Evolutionary conservation across 1,284 basidiomycete genomes (phyloP), one percentile per base, ranked within the genome.

Genomic region (Leccinum fallax): DNA sequence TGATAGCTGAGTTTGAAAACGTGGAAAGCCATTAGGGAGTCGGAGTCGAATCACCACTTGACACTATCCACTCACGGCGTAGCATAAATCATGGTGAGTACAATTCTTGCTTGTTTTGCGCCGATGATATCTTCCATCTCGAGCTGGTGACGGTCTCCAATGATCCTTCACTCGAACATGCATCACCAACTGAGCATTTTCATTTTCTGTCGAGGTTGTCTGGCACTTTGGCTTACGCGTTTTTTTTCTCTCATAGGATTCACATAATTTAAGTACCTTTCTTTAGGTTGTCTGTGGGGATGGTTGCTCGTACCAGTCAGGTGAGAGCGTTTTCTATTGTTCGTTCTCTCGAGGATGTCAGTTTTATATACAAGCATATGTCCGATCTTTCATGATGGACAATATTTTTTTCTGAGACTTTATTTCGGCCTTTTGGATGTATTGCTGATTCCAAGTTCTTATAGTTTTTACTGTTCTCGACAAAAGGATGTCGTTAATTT

Each of bases 131-230:
- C 73, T 79, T 81, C 85, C 86, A 85, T 77, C 78, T 72, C 84
- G 86, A 88, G 86, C 80, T 73, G 85, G 87, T 85, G 86, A 89
- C 75, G 77, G 76, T 79, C 73, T 72, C 77, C 79, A 73, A 84
- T 88, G 87, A 88, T 81, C 86, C 86, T 72, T 74, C 59, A 77
- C 87, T 88, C 87, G 81, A 85, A 88, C 87, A 89, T 89, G 87
- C 87, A 89, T 88, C 87, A 89, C 87, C 87, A 89, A 85, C 87
- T 85, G 87, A 89, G 73, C 74, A 61, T 67, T 65, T 64, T 49
- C 54, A 61, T 67, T 66, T 63, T 49, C 54, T 65, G 34, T 32
- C 34, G 10, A 52, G 63, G 65, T 65, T 15, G 46, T 55, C 58
- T 61, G 61, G 59, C 53, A 54, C 64, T 24, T 60, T 54, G 53